These are phyloP conservation scores for Zygoascus tannicola DNA, from an alignment of 805 yeast species.

Conservation along the genomic window DNA sequence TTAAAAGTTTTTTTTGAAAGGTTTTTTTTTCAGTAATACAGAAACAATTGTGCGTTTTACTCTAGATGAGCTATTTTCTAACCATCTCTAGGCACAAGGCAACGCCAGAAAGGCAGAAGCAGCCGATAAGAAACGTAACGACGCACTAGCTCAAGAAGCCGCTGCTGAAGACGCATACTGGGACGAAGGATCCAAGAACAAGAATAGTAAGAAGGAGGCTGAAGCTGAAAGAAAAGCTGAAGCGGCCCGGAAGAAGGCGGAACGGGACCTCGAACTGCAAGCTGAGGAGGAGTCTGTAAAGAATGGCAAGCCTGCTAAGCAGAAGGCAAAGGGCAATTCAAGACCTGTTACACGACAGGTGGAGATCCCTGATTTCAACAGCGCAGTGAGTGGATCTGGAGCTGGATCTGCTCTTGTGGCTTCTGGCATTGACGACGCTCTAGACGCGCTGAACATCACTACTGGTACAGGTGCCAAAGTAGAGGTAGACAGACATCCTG, in stretches of 20 bases:
- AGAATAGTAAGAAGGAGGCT: conserved; percentile 54
- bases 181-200: conserved; percentile 64
- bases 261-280: conserved; percentile 56
- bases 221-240: conserved; percentile 63
- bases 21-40: too few relatives aligned
- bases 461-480: conserved; percentile 43
- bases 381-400: not conserved
- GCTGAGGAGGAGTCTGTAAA: conserved; percentile 52
- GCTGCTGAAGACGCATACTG: conserved; percentile 55
- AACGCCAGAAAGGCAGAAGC: conserved; percentile 59
- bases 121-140: conserved; percentile 48
- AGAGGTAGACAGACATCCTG: conserved; percentile 79
- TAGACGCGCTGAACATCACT: conserved; percentile 67
- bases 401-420: conserved; percentile 32
- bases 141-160: conserved; percentile 37
- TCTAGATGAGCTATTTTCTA: too few relatives aligned
- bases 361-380: not conserved
- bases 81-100: conserved; percentile 47
- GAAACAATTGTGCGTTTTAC: too few relatives aligned
- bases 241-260: conserved; percentile 72
- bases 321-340: not conserved
- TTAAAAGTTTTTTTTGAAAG: too few relatives aligned
- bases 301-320: conserved; percentile 1
- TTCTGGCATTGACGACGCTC: conserved; percentile 65
- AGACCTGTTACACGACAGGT: not conserved